Percentiles rank a stretch among this genome's conserved stretches.
These are phyloP conservation scores for Flaveria floridana DNA, from an alignment of 140 eudicot genomes.

Conservation along the genomic window DNA sequence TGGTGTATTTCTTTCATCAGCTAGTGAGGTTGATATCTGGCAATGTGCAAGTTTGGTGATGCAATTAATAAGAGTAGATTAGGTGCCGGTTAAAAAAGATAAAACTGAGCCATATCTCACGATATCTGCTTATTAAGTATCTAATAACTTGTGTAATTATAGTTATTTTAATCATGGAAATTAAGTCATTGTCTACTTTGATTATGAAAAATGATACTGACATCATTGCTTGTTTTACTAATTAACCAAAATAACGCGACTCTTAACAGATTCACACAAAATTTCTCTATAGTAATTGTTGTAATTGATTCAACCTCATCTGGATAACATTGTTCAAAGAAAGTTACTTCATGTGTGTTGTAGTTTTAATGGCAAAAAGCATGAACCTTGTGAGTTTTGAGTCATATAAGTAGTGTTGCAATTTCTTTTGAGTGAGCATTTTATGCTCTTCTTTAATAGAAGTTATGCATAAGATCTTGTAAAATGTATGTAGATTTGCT, in stretches of 20 bases:
- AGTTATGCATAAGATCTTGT: conserved; percentile 11
- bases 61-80: no score
- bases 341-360: background rate
- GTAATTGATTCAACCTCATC: background rate
- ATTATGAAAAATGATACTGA: no score
- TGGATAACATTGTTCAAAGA: background rate
- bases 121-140: background rate
- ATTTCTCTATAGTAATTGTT: background rate
- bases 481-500: conserved; percentile 47
- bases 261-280: background rate
- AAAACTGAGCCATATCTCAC: background rate
- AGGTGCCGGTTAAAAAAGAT: no score
- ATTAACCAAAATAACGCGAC: background rate
- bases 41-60: no score
- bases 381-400: background rate
- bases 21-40: no score
- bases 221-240: background rate
- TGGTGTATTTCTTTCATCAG: no score
- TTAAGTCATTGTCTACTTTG: background rate
- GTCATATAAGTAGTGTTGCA: background rate
- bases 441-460: background rate
- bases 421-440: background rate
- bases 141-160: background rate
- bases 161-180: background rate
- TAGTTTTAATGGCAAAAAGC: background rate